These are phyloP conservation scores for Aureobasidium subglaciale DNA, from an alignment of 2,329 filamentous ascomycete genomes.

Conservation along the genomic window DNA sequence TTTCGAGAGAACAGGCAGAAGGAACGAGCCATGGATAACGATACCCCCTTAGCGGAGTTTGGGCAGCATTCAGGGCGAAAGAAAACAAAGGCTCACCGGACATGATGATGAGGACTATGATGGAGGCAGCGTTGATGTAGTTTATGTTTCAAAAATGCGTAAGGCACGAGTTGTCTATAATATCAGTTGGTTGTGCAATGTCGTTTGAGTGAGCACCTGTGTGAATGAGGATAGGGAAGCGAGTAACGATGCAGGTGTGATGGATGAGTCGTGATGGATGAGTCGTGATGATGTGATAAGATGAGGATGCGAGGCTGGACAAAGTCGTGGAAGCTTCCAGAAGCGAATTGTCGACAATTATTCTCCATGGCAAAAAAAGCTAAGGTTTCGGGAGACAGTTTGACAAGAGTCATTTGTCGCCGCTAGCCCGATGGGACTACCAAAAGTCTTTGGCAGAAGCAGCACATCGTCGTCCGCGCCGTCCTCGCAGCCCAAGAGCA, in stretches of 20 bases:
- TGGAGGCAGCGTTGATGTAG: constrained; percentile 5
- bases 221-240: background rate
- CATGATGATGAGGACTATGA: constrained; percentile 3
- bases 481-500: background rate
- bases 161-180: background rate
- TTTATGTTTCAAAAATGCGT: background rate
- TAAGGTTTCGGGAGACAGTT: constrained; percentile 6
- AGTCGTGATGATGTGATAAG: background rate
- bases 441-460: constrained; percentile 9
- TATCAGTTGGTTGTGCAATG: background rate
- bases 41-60: constrained; percentile 4
- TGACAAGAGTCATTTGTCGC: constrained; percentile 10
- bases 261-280: too few species aligned
- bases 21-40: background rate
- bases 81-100: background rate
- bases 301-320: background rate
- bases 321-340: constrained; percentile 7
- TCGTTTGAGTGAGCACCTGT: too few species aligned
- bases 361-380: background rate
- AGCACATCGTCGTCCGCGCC: background rate
- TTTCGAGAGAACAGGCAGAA: background rate
- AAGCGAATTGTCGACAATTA: background rate
- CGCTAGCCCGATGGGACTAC: constrained; percentile 1
- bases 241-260: background rate
- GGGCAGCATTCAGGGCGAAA: constrained; percentile 3